Evolutionary conservation across 108 stramenopile genomes (phyloP).

Genomic region (Seminavis robusta): DNA sequence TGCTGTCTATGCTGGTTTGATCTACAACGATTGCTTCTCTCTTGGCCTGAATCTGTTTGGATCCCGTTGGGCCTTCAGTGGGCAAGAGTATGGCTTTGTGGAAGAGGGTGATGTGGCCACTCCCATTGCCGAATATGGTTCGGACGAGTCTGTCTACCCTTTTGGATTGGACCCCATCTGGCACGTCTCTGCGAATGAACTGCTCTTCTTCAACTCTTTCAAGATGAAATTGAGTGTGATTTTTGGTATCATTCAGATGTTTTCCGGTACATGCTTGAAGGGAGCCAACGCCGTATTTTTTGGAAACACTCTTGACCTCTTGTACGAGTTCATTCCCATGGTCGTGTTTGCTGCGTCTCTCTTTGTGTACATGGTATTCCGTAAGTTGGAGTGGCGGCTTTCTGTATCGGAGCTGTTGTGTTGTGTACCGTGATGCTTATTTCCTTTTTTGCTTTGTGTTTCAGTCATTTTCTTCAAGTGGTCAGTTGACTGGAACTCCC

Average conservation of each 20-base stretch:
- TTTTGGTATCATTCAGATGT: conserved; percentile 98
- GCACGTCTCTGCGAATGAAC: conserved; percentile 94
- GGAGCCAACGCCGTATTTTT: conserved; percentile 94
- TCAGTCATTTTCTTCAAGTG: conserved; percentile 99
- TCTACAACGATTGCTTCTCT: conserved; percentile 99
- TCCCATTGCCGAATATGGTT: conserved; percentile 66
- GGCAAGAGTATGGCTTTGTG: conserved; percentile 56
- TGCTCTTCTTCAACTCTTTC: conserved; percentile 98
- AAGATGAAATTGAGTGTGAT: conserved; percentile 99
- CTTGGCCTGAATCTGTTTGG: conserved; percentile 92
- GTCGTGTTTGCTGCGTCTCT: conserved; percentile 88
- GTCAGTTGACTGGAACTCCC: conserved; percentile 94
- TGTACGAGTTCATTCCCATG: conserved; percentile 97
- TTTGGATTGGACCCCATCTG: conserved; percentile 98
- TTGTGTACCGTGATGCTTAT: too few species aligned
- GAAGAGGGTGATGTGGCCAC: conserved; percentile 71
- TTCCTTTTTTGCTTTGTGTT: too few species aligned
- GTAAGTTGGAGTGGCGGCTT: too few species aligned
- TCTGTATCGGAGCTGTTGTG: too few species aligned
- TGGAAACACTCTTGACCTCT: conserved; percentile 81
- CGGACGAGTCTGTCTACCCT: conserved; percentile 87
- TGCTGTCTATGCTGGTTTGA: conserved; percentile 93
- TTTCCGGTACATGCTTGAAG: conserved; percentile 88
- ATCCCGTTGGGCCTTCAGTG: conserved; percentile 78
- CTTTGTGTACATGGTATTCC: conserved; percentile 96